Evolutionary conservation across 805 yeast genomes (phyloP).

Genomic region (Jamesozyma gamospora): DNA sequence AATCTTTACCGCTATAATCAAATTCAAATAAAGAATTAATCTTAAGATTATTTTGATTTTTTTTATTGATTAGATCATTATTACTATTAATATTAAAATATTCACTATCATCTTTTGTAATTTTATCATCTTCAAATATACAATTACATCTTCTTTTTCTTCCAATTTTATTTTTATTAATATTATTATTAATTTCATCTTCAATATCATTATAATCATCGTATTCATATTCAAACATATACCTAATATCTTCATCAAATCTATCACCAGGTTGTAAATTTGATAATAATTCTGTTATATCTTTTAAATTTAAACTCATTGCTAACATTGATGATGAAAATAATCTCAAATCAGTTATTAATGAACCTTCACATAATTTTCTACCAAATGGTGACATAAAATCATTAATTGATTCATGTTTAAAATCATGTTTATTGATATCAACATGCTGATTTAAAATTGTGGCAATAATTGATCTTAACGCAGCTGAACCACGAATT

Average conservation of each 20-base stretch:
- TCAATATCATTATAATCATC: conserved; percentile 33
- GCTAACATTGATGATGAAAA: conserved; percentile 48
- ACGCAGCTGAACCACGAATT: conserved; percentile 53
- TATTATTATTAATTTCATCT: conserved; percentile 15
- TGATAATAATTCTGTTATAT: conserved; percentile 43
- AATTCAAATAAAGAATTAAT: conserved; percentile 35
- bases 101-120: conserved; percentile 17
- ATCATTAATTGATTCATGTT: conserved; percentile 46
- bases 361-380: conserved; percentile 48
- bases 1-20: conserved; percentile 54
- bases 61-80: neutral
- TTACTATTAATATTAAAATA: conserved; percentile 2
- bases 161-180: neutral
- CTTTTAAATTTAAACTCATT: conserved; percentile 37
- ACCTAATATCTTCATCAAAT: conserved; percentile 57
- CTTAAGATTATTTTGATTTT: conserved; percentile 26
- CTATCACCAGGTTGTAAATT: conserved; percentile 52
- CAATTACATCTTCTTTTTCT: conserved; percentile 28
- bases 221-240: conserved; percentile 49
- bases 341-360: conserved; percentile 47
- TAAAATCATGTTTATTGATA: conserved; percentile 42
- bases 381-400: conserved; percentile 63
- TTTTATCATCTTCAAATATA: conserved; percentile 29
- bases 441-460: conserved; percentile 43
- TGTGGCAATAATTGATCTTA: conserved; percentile 52